Conservation (phyloP, 441 rosid genomes). For the Raphanus hybrid region DNA sequence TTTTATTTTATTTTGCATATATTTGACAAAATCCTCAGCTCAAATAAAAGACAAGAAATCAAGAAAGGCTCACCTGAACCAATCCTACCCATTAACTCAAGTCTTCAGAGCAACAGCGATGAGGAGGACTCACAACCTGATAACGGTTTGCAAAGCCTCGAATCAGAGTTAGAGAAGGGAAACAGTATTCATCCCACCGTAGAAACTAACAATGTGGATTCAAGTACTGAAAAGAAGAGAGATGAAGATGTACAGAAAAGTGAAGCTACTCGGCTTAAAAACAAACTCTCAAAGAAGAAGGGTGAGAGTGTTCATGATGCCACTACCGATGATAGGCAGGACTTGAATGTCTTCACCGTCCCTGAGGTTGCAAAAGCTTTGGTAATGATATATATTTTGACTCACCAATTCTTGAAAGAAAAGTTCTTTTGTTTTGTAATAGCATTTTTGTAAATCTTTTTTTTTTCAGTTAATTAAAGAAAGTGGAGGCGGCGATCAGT, state of each 20-base stretch:
- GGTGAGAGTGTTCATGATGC: not conserved
- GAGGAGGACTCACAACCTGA: slow-evolving; percentile 57
- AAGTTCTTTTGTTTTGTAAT: not conserved
- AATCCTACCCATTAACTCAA: slow-evolving; percentile 44
- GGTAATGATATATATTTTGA: slow-evolving; percentile 44
- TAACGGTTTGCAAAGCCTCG: slow-evolving; percentile 9
- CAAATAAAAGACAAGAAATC: slow-evolving; percentile 52
- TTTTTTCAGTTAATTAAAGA: slow-evolving; percentile 54
- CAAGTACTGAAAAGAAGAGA: slow-evolving; percentile 9
- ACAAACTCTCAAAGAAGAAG: slow-evolving; percentile 30
- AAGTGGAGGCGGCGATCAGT: slow-evolving; percentile 55
- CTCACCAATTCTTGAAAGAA: no score
- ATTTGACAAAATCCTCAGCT: slow-evolving; percentile 41
- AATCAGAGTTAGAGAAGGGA: not conserved
- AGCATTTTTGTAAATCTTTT: slow-evolving; percentile 1
- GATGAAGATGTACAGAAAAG: slow-evolving; percentile 19
- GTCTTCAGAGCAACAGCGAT: slow-evolving; percentile 42
- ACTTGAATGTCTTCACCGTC: slow-evolving; percentile 4
- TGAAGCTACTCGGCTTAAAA: slow-evolving; percentile 31
- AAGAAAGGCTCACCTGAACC: slow-evolving; percentile 59
- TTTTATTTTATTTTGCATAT: not conserved
- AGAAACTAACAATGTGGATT: slow-evolving; percentile 38
- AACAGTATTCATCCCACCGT: slow-evolving; percentile 18
- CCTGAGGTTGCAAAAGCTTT: slow-evolving; percentile 56
- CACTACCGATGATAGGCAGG: no score